Percentiles rank a stretch among this genome's conserved stretches.
These are phyloP conservation scores for Mycena indigotica DNA, from an alignment of 768 basidiomycete genomes.

Conservation along the genomic window DNA sequence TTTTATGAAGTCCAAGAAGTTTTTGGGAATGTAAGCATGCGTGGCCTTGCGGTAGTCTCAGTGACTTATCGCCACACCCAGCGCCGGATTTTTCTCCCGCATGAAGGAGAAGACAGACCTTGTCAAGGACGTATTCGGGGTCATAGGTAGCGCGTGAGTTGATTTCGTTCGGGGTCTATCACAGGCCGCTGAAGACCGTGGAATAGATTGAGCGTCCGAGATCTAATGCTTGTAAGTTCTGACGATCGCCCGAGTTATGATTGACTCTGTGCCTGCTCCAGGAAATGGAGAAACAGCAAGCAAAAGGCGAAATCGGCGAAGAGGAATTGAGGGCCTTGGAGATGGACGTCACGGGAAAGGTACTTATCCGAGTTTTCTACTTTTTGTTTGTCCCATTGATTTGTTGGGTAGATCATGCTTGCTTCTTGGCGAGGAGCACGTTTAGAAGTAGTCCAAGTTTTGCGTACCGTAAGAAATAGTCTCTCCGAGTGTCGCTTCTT, in stretches of 20 bases:
- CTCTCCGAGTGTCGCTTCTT: conserved; percentile 5
- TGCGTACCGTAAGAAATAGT: conserved; percentile 56
- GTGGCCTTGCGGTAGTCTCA: background rate
- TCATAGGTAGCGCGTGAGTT: conserved; percentile 90
- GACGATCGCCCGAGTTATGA: background rate
- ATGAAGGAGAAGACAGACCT: conserved; percentile 92
- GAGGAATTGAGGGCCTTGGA: conserved; percentile 86
- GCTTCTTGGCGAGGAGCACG: conserved; percentile 98
- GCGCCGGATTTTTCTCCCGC: conserved; percentile 89
- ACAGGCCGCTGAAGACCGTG: conserved; percentile 10
- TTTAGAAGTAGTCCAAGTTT: conserved; percentile 89
- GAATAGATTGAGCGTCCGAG: conserved; percentile 68
- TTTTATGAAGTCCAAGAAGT: conserved; percentile 88
- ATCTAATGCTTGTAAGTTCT: conserved; percentile 62
- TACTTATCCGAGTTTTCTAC: conserved; percentile 32
- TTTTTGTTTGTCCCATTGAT: background rate
- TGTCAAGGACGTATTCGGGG: conserved; percentile 96
- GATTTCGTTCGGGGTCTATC: background rate
- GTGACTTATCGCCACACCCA: conserved; percentile 27
- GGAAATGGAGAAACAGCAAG: conserved; percentile 90
- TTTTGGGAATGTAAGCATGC: conserved; percentile 82
- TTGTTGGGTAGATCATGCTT: conserved; percentile 69
- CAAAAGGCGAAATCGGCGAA: conserved; percentile 85
- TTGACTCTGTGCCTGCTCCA: conserved; percentile 31
- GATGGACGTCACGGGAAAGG: conserved; percentile 91